These are phyloP conservation scores for Tricharina praecox DNA, from an alignment of 495 filamentous ascomycete genomes.

Conservation along the genomic window DNA sequence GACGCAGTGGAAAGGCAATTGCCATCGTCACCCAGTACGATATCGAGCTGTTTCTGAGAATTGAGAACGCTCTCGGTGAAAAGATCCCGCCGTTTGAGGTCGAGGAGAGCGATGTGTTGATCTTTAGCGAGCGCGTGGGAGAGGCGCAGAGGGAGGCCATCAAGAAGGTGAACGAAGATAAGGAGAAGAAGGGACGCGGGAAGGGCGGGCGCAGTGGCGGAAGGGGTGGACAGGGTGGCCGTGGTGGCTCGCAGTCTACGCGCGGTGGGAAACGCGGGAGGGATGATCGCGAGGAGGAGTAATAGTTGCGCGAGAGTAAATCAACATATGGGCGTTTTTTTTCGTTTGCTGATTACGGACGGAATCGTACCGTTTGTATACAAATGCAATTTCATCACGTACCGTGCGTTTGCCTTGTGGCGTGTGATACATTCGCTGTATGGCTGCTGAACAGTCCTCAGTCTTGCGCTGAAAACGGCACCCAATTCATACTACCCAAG, in stretches of 20 bases:
- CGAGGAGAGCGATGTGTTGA: conserved; percentile 73
- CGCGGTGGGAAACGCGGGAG: conserved; percentile 20
- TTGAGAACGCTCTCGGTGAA: conserved; percentile 65
- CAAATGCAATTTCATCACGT: too few relatives aligned
- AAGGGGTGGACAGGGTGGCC: too few relatives aligned
- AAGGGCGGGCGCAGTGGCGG: conserved; percentile 29
- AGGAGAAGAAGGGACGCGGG: conserved; percentile 57
- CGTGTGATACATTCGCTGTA: too few relatives aligned
- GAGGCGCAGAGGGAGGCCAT: conserved; percentile 74
- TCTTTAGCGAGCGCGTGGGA: conserved; percentile 56
- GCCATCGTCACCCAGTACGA: conserved; percentile 83
- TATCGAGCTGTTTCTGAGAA: conserved; percentile 66
- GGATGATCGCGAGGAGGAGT: conserved; percentile 25
- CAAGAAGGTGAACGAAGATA: conserved; percentile 63
- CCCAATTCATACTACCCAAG: too few relatives aligned
- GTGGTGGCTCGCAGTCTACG: conserved; percentile 9
- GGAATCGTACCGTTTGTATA: too few relatives aligned
- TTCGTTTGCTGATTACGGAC: too few relatives aligned
- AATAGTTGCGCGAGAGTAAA: too few relatives aligned
- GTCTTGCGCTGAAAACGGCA: too few relatives aligned
- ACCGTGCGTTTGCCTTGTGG: too few relatives aligned
- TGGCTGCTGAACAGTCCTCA: too few relatives aligned
- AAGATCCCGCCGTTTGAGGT: conserved; percentile 50
- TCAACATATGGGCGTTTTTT: too few relatives aligned
- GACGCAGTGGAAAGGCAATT: conserved; percentile 68